Evolutionary conservation across 2,329 filamentous ascomycete genomes (phyloP).

Genomic region (Drechslerella coelobrocha): DNA sequence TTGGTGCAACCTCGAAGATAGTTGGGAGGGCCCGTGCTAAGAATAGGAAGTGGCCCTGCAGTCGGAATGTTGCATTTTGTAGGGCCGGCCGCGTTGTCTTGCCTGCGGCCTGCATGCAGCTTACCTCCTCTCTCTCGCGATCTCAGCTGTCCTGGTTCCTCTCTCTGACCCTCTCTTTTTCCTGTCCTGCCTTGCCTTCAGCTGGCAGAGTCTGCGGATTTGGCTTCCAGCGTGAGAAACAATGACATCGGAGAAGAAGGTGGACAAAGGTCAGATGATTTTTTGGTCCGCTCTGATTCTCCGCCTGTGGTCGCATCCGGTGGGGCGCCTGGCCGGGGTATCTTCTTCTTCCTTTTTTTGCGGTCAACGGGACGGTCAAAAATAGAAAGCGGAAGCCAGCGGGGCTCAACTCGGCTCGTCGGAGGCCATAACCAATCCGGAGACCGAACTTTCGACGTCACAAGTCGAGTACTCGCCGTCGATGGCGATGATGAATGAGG

Average conservation of each 20-base stretch:
- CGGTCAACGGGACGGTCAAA: not conserved
- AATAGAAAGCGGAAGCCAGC: not conserved
- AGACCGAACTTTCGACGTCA: too few relatives aligned
- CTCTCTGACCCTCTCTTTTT: not conserved
- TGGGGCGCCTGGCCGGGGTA: not conserved
- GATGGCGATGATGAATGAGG: too few relatives aligned
- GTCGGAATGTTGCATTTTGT: constrained; percentile 45
- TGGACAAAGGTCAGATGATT: not conserved
- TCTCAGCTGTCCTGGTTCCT: not conserved
- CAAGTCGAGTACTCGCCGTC: too few relatives aligned
- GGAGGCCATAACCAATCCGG: not conserved
- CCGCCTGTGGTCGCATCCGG: not conserved
- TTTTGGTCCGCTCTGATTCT: not conserved
- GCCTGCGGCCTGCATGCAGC: too few relatives aligned
- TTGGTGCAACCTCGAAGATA: constrained; percentile 42
- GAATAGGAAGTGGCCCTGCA: constrained; percentile 18
- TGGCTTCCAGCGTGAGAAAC: not conserved
- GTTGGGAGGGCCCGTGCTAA: constrained; percentile 18
- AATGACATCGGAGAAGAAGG: too few relatives aligned
- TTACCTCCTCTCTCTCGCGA: not conserved
- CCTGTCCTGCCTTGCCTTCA: not conserved
- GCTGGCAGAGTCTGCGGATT: not conserved
- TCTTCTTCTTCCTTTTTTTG: not conserved
- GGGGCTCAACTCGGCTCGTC: not conserved
- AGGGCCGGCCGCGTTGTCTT: constrained; percentile 24